A percentile compares a stretch with the other conserved stretches of the same genome.
phyloP scores from a whole-genome alignment of 306 rosid genomes.

The Lathyrus sativus region DNA sequence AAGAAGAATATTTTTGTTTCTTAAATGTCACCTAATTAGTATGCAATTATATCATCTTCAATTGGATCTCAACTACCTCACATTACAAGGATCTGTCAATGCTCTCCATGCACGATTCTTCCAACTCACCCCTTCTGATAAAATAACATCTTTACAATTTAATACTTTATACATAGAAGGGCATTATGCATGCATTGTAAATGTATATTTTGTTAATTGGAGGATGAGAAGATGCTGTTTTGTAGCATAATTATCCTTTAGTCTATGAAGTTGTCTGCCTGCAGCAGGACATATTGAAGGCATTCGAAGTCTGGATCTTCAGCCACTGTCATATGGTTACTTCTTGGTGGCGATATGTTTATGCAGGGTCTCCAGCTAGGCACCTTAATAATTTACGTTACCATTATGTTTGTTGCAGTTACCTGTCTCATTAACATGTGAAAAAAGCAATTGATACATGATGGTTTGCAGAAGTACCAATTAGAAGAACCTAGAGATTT shows the following conservation, averaged over 20 bases:
- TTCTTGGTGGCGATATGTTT: slow-evolving; percentile 38
- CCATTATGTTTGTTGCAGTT: slow-evolving; percentile 31
- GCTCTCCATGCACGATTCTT: slow-evolving; percentile 21
- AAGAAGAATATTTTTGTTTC: slow-evolving; percentile 24
- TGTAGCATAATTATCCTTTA: slow-evolving; percentile 9
- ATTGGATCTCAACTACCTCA: slow-evolving; percentile 26
- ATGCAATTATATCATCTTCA: slow-evolving; percentile 23
- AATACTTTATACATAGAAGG: background rate
- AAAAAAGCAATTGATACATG: no score
- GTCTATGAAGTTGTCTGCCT: slow-evolving; percentile 35
- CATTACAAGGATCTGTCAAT: slow-evolving; percentile 15
- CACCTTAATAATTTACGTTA: slow-evolving; percentile 12
- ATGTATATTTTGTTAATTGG: background rate
- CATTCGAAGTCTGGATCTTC: slow-evolving; percentile 17
- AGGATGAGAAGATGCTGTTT: slow-evolving; percentile 9
- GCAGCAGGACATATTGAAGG: slow-evolving; percentile 30
- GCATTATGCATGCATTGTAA: slow-evolving; percentile 18
- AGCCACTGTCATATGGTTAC: slow-evolving; percentile 10
- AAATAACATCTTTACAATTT: slow-evolving; percentile 34
- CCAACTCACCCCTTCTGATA: slow-evolving; percentile 31
- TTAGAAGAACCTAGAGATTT: no score
- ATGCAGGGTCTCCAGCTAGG: slow-evolving; percentile 40
- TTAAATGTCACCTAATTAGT: slow-evolving; percentile 34
- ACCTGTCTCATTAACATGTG: slow-evolving; percentile 37
- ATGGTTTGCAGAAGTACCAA: no score